Percentiles rank a stretch among this genome's conserved stretches.
These are phyloP conservation scores for Wilhelminamyces savonicus DNA, from an alignment of 805 yeast species.

Conservation along the genomic window DNA sequence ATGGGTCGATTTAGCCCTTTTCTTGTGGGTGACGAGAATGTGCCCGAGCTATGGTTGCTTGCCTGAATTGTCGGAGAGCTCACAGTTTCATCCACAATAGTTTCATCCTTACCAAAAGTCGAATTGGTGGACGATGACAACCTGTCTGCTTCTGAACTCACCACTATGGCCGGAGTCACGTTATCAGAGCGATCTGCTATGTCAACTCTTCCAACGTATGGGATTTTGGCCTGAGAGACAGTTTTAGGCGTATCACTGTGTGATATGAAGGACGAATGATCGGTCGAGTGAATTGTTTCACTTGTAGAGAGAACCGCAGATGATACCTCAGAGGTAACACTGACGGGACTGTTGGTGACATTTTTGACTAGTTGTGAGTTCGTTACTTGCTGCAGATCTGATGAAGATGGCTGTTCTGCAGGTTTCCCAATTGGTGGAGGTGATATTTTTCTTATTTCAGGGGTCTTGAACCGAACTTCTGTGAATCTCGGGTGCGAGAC, in stretches of 20 bases:
- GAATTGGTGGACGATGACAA: conserved; percentile 12
- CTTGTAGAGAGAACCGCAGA: conserved; percentile 21
- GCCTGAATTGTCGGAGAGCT: conserved; percentile 1
- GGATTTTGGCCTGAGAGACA: conserved; percentile 3
- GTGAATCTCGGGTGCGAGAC: no score
- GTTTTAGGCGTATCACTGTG: conserved; percentile 13
- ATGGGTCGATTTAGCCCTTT: conserved; percentile 10
- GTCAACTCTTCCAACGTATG: conserved; percentile 2
- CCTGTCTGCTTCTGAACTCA: conserved; percentile 10
- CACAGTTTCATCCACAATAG: no score
- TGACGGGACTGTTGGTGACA: conserved; percentile 19
- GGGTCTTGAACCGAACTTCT: no score
- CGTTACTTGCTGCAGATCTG: no score
- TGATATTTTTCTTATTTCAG: no score
- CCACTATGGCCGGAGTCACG: conserved; percentile 12
- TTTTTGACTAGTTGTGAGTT: no score
- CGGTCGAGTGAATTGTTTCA: conserved; percentile 25
- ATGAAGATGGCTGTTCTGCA: no score
- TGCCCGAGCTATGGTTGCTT: conserved; percentile 1
- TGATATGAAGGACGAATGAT: conserved; percentile 19
- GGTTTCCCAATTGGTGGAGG: no score
- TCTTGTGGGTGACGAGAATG: conserved; percentile 3
- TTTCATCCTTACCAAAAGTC: conserved; percentile 12
- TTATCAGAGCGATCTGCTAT: conserved; percentile 1
- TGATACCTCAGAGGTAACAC: conserved; percentile 21